These are phyloP conservation scores for Collybia sordida DNA, from an alignment of 768 basidiomycete genomes.

Conservation along the genomic window DNA sequence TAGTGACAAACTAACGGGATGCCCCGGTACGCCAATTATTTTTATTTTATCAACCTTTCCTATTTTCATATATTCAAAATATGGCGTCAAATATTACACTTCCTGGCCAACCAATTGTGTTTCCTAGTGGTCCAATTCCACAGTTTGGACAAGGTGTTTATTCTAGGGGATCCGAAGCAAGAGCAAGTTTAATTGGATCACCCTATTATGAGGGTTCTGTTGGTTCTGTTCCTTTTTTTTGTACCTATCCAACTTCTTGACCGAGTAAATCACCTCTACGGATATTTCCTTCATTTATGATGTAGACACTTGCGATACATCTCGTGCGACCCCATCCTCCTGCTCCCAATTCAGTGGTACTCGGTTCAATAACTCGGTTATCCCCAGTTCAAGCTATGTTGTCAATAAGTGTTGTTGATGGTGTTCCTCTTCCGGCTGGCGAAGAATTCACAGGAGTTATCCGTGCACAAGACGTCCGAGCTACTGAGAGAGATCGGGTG, in stretches of 20 bases:
- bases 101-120: conserved; percentile 76
- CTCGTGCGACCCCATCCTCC: conserved; percentile 75
- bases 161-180: conserved; percentile 55
- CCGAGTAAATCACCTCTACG: conserved; percentile 8
- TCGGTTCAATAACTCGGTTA: conserved; percentile 81
- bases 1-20: conserved; percentile 25
- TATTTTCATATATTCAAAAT: no score
- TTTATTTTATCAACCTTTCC: no score
- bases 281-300: conserved; percentile 5
- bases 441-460: conserved; percentile 92
- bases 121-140: conserved; percentile 54
- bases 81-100: conserved; percentile 41
- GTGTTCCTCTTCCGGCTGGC: conserved; percentile 73
- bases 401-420: conserved; percentile 86
- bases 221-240: conserved; percentile 38
- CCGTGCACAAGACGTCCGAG: conserved; percentile 83
- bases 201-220: conserved; percentile 65
- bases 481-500: conserved; percentile 87
- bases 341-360: conserved; percentile 68
- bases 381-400: conserved; percentile 82
- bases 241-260: conserved; percentile 15
- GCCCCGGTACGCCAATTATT: conserved; percentile 6
- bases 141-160: conserved; percentile 70
- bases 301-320: conserved; percentile 61
- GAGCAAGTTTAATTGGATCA: conserved; percentile 71